Conservation (phyloP, 179 eudicot genomes). For the Carnegiea gigantea region DNA sequence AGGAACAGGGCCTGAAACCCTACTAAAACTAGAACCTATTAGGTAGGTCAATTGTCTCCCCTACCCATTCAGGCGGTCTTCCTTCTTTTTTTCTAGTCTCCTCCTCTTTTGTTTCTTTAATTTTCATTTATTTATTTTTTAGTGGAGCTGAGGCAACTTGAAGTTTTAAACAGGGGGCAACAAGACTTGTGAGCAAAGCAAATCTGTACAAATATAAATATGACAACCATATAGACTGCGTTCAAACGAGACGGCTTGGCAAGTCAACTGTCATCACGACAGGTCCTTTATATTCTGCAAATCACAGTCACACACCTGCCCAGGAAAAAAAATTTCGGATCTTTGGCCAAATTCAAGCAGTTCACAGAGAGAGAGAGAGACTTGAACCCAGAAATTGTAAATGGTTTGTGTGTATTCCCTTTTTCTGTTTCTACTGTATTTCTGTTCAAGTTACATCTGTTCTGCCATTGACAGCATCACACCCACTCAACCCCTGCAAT, state of each 20-base stretch:
- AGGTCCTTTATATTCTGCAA: not conserved
- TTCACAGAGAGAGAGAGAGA: not conserved
- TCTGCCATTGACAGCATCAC: conserved; percentile 26
- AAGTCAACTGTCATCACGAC: not conserved
- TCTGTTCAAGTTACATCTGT: not conserved
- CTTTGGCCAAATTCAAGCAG: not conserved
- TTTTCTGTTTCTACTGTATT: conserved; percentile 5
- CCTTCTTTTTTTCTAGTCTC: not conserved
- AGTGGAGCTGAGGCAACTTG: not conserved
- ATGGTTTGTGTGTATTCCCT: conserved; percentile 21
- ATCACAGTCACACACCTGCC: not conserved
- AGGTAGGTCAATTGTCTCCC: not conserved
- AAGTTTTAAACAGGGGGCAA: not conserved
- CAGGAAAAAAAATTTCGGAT: no score
- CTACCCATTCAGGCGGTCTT: not conserved
- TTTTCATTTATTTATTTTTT: not conserved
- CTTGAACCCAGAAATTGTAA: not conserved
- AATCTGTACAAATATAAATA: not conserved
- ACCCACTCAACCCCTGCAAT: conserved; percentile 19
- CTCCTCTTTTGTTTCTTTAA: not conserved
- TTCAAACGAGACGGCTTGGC: not conserved
- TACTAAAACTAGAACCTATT: not conserved
- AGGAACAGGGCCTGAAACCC: no score
- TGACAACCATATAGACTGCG: not conserved
- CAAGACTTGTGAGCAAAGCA: not conserved